Conservation (phyloP, 2,329 filamentous ascomycete species). For the Exophiala sideris region DNA sequence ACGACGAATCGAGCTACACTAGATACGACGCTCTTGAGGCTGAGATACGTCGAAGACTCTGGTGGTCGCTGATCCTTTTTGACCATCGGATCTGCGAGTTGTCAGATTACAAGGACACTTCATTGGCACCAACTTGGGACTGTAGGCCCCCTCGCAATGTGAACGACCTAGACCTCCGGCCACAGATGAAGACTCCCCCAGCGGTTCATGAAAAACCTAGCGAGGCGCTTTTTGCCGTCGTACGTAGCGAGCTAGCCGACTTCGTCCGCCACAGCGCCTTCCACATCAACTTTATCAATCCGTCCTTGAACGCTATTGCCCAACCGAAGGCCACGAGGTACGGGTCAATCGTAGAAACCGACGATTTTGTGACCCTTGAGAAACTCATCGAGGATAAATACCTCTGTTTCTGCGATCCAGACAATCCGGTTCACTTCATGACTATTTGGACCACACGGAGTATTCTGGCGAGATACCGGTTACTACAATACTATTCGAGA, state of each 20-base stretch:
- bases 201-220: slow-evolving; percentile 26
- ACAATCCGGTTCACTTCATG: slow-evolving; percentile 47
- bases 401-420: slow-evolving; percentile 39
- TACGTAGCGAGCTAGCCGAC: slow-evolving; percentile 43
- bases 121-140: neutral
- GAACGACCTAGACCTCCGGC: slow-evolving; percentile 26
- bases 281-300: slow-evolving; percentile 48
- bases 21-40: neutral
- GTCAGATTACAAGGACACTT: neutral
- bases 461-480: slow-evolving; percentile 47
- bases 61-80: neutral
- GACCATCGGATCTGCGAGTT: neutral
- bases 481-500: slow-evolving; percentile 41
- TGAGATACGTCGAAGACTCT: neutral
- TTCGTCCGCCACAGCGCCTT: slow-evolving; percentile 39
- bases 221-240: slow-evolving; percentile 40
- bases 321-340: slow-evolving; percentile 20
- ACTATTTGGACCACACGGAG: slow-evolving; percentile 46
- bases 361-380: slow-evolving; percentile 38
- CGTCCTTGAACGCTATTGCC: slow-evolving; percentile 36
- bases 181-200: slow-evolving; percentile 24
- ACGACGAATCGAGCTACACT: neutral
- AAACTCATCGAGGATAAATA: slow-evolving; percentile 46
- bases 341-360: slow-evolving; percentile 24
- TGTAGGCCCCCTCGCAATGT: slow-evolving; percentile 8